These are phyloP conservation scores for Ophiocordyceps sinensis DNA, from an alignment of 2,329 filamentous ascomycete species.

Conservation along the genomic window DNA sequence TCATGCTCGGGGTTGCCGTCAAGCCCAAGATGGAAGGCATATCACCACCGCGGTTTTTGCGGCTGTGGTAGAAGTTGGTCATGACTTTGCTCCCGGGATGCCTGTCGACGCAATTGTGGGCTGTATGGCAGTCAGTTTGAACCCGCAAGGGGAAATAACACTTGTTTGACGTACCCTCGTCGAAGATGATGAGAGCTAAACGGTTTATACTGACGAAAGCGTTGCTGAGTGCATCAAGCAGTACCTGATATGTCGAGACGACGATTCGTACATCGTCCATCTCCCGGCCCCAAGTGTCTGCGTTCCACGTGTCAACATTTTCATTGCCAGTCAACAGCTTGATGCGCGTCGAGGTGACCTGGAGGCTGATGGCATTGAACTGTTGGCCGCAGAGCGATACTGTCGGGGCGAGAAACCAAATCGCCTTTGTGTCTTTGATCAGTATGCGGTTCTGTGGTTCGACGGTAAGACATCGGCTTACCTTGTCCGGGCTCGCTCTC, in stretches of 20 bases:
- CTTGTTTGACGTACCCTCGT: constrained; percentile 50
- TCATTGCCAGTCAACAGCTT: constrained; percentile 54
- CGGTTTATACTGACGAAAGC: constrained; percentile 53
- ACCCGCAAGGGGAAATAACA: no score
- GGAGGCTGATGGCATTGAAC: constrained; percentile 38
- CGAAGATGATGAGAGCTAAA: constrained; percentile 61
- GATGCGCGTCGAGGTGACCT: constrained; percentile 44
- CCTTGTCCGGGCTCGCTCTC: constrained; percentile 35
- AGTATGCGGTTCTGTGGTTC: not conserved
- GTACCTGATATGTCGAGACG: constrained; percentile 61
- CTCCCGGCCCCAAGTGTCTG: constrained; percentile 50
- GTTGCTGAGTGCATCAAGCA: constrained; percentile 60
- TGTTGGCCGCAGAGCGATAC: constrained; percentile 56
- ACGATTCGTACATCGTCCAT: constrained; percentile 54
- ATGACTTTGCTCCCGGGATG: constrained; percentile 59
- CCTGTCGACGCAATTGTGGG: constrained; percentile 57
- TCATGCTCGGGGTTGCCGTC: constrained; percentile 64
- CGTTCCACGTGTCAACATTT: constrained; percentile 59
- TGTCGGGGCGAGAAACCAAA: constrained; percentile 65
- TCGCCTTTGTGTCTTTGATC: constrained; percentile 24
- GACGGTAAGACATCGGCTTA: constrained; percentile 11
- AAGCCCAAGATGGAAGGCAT: constrained; percentile 62
- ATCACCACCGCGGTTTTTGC: constrained; percentile 17
- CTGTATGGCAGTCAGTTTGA: constrained; percentile 23
- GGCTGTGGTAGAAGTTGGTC: constrained; percentile 51